Evolutionary conservation across 1,284 basidiomycete species (phyloP).

Genomic region (Puccinia horiana): DNA sequence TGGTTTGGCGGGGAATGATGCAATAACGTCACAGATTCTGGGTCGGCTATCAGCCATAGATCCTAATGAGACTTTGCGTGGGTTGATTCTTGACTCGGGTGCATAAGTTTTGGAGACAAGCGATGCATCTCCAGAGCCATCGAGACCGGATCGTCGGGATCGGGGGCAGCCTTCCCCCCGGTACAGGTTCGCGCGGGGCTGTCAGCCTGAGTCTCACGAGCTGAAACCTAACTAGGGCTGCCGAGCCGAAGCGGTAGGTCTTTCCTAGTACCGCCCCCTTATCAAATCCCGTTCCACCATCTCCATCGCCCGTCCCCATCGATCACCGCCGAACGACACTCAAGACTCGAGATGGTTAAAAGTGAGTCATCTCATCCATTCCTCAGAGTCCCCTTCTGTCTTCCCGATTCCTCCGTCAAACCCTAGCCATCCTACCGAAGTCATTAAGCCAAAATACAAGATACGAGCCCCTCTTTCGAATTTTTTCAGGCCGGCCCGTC

Average conservation of each 20-base stretch:
- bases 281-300: not conserved
- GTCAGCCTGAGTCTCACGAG: not conserved
- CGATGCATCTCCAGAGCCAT: no score
- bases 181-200: not conserved
- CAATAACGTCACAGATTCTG: no score
- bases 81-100: no score
- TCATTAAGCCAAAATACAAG: no score
- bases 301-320: not conserved
- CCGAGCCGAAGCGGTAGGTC: not conserved
- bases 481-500: not conserved
- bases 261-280: not conserved
- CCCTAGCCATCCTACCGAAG: not conserved
- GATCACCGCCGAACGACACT: not conserved
- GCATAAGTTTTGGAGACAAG: no score
- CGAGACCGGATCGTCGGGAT: no score
- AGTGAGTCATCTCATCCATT: not conserved
- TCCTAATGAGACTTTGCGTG: no score
- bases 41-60: no score
- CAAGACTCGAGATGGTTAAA: slow-evolving; percentile 32
- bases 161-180: not conserved
- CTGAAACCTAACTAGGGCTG: slow-evolving; percentile 36
- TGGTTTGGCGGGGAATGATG: no score
- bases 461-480: not conserved
- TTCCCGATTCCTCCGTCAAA: not conserved
- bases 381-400: not conserved